Percentiles rank a stretch among this genome's conserved stretches.
phyloP scores from a whole-genome alignment of 805 yeast species.

The Zygosaccharomyces rouxii region DNA sequence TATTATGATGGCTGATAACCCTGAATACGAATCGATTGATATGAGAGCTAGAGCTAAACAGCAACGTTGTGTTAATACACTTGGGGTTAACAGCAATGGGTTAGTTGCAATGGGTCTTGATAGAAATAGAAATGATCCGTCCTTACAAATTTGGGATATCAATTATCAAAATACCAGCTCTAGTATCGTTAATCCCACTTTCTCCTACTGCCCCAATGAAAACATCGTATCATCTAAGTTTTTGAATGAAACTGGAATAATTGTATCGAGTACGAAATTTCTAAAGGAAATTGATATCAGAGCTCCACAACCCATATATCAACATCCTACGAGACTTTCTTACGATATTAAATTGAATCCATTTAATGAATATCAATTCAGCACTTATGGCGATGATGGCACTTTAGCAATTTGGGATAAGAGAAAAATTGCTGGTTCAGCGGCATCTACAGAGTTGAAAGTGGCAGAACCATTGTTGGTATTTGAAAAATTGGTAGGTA shows the following conservation, averaged over 20 bases:
- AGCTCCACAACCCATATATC: constrained; percentile 58
- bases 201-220: constrained; percentile 66
- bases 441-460: constrained; percentile 23
- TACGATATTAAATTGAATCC: constrained; percentile 67
- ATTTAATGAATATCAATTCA: constrained; percentile 59
- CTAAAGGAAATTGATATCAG: constrained; percentile 76
- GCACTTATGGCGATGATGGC: constrained; percentile 79
- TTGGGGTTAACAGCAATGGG: constrained; percentile 63
- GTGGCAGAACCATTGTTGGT: constrained; percentile 54
- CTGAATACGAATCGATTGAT: constrained; percentile 18
- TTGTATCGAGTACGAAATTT: constrained; percentile 74
- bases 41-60: constrained; percentile 48
- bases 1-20: constrained; percentile 36
- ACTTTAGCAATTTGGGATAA: constrained; percentile 80
- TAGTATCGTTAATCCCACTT: constrained; percentile 50
- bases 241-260: constrained; percentile 53
- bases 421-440: constrained; percentile 45
- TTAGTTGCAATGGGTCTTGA: constrained; percentile 76
- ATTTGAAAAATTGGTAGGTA: constrained; percentile 55
- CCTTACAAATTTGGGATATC: constrained; percentile 77
- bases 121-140: constrained; percentile 67
- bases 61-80: constrained; percentile 67
- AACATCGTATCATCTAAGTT: constrained; percentile 66
- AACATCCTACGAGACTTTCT: constrained; percentile 70
- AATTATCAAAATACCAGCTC: constrained; percentile 53